Conservation (phyloP, 176 grass and related monocot genomes). For the Rhynchospora pubera region DNA sequence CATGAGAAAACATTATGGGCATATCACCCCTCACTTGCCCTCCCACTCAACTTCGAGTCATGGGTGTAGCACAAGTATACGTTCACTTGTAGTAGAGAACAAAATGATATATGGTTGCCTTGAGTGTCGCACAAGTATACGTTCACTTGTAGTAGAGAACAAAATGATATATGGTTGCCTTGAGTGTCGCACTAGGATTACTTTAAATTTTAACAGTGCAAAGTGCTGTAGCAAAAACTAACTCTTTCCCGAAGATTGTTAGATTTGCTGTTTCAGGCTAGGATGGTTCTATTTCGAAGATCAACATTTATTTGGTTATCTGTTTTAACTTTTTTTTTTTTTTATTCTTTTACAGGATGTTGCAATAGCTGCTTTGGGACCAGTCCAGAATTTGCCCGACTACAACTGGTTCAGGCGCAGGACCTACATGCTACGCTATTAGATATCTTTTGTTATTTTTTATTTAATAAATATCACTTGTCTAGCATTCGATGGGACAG, state of each 20-base stretch:
- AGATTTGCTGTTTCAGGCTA: neutral
- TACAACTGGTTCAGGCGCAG: constrained; percentile 99
- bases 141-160: too few relatives aligned
- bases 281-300: neutral
- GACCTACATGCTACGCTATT: constrained; percentile 95
- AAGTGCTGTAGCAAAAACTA: neutral
- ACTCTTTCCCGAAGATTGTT: neutral
- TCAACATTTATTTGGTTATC: neutral
- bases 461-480: constrained; percentile 22
- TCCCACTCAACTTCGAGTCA: too few relatives aligned
- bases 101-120: too few relatives aligned
- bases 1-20: neutral
- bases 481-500: neutral
- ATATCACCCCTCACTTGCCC: too few relatives aligned
- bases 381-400: constrained; percentile 78
- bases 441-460: constrained; percentile 40
- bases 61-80: too few relatives aligned
- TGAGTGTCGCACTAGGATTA: neutral
- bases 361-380: constrained; percentile 88
- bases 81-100: too few relatives aligned
- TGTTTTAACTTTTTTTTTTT: neutral
- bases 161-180: too few relatives aligned
- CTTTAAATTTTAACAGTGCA: neutral
- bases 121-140: neutral
- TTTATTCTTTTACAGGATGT: constrained; percentile 48